Base-by-base conservation (phyloP, 1,139 yeast species). In the Candida mesenterica region DNA sequence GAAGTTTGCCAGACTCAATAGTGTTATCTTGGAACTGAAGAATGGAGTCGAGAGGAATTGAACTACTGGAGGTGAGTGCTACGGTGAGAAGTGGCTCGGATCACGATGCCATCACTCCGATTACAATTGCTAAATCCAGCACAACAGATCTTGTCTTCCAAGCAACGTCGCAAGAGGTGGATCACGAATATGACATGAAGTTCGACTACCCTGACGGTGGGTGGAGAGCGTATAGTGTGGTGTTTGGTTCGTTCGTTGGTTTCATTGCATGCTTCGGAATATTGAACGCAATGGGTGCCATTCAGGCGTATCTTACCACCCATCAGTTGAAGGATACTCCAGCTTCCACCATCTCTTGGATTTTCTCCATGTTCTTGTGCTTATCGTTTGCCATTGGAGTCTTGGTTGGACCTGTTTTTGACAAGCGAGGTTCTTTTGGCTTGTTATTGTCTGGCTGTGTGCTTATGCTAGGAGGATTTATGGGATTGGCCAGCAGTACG, bases 331-430 rank as follows among this genome's bases (percentile, higher is more conserved):
- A 52, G 2, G 44, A 42, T 23, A 49, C 50, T 5, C 24, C 31
- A 5, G 43, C 46, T 9, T 48, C 50, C 14, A 46, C 52, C 5
- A 38, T 44, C 6, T 59, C 69, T 5, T 65, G 72, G 72, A 59
- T 66, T 19, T 66, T 66, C 36, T 63, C 71, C 16, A 53, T 66
- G 24, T 64, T 60, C 40, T 44, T 62, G 38, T 55, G 59, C 16
- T 43, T 65, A 15, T 47, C 65, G 19, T 65, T 59, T 39, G 53
- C 59, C 4, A 48, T 57, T 15, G 66, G 68, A 1, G 50, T 65
- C 13, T 32, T 65, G 16, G 59, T 57, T 7, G 72, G 72, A 0
- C 71, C 70, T 3, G 45, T 61, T 15, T 66, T 66, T 43, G 72
- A 65, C 39, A 45, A 48, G 5, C 52, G 53, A 25, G 72, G 72